Evolutionary conservation across 345 rosid genomes (phyloP).

Genomic region (Pelargonium nanum): DNA sequence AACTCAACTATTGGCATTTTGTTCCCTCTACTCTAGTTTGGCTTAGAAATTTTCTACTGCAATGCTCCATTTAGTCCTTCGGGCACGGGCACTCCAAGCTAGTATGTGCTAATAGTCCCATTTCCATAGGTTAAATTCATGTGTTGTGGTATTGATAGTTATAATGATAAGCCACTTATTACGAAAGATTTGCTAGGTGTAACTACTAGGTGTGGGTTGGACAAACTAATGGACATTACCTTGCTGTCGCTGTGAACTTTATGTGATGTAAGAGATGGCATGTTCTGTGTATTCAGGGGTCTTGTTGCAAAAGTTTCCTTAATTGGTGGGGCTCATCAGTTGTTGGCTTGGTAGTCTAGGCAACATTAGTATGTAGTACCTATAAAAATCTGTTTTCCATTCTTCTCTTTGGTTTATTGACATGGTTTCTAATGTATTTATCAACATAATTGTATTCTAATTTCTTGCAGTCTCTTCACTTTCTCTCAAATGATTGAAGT

Average conservation of each 20-base stretch:
- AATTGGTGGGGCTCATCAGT: not conserved
- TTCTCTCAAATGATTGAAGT: constrained; percentile 70
- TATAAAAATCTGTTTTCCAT: not conserved
- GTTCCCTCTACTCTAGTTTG: not conserved
- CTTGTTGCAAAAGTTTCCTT: not conserved
- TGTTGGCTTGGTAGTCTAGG: not conserved
- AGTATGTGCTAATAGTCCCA: not conserved
- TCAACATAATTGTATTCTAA: constrained; percentile 7
- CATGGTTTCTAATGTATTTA: not conserved
- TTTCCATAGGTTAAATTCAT: not conserved
- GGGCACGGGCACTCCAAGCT: not conserved
- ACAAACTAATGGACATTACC: not conserved
- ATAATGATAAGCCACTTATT: not conserved
- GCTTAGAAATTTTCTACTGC: not conserved
- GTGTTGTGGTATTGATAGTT: no score
- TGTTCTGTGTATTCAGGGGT: not conserved
- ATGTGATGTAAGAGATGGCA: not conserved
- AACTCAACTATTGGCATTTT: not conserved
- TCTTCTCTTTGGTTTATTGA: not conserved
- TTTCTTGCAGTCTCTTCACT: constrained; percentile 55
- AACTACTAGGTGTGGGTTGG: not conserved
- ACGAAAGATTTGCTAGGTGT: not conserved
- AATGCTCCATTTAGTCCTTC: not conserved
- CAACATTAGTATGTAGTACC: not conserved
- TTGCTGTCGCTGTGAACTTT: not conserved